These are phyloP conservation scores for Colletotrichum cereale DNA, from an alignment of 2,329 filamentous ascomycete genomes.

Conservation along the genomic window DNA sequence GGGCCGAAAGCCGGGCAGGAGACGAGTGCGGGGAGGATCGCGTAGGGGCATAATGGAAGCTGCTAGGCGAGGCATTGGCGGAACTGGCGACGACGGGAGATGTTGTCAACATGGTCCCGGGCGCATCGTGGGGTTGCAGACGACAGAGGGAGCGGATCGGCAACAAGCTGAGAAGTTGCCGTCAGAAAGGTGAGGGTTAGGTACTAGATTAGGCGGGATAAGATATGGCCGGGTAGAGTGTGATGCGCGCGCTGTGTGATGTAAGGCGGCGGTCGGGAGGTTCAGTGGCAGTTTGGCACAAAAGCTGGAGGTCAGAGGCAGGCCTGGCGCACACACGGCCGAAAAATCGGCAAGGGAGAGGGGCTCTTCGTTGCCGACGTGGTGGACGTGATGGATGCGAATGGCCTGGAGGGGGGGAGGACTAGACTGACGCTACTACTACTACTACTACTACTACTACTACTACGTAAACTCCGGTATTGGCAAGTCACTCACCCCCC, in stretches of 20 bases:
- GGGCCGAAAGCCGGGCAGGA: constrained; percentile 55
- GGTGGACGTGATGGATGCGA: constrained; percentile 1
- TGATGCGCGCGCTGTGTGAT: background rate
- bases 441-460: too few relatives aligned
- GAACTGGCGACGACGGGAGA: constrained; percentile 65
- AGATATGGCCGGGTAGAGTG: background rate
- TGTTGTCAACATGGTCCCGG: constrained; percentile 70
- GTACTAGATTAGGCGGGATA: background rate
- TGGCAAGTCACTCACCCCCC: background rate
- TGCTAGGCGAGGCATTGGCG: constrained; percentile 65
- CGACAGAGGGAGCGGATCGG: constrained; percentile 10
- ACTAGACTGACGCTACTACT: constrained; percentile 4
- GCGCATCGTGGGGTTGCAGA: constrained; percentile 56
- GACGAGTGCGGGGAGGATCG: constrained; percentile 57
- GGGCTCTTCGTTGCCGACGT: constrained; percentile 14
- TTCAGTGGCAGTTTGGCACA: constrained; percentile 34
- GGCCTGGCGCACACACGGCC: constrained; percentile 4
- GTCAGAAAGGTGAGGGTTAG: constrained; percentile 2
- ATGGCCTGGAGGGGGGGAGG: constrained; percentile 5
- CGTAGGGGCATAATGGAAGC: constrained; percentile 63
- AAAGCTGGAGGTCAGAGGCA: constrained; percentile 24
- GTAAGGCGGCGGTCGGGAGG: constrained; percentile 8
- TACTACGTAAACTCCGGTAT: background rate
- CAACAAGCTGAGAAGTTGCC: constrained; percentile 10
- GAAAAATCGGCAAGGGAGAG: constrained; percentile 26